These are phyloP conservation scores for Gyrodon lividus DNA, from an alignment of 768 basidiomycete species.

Conservation along the genomic window DNA sequence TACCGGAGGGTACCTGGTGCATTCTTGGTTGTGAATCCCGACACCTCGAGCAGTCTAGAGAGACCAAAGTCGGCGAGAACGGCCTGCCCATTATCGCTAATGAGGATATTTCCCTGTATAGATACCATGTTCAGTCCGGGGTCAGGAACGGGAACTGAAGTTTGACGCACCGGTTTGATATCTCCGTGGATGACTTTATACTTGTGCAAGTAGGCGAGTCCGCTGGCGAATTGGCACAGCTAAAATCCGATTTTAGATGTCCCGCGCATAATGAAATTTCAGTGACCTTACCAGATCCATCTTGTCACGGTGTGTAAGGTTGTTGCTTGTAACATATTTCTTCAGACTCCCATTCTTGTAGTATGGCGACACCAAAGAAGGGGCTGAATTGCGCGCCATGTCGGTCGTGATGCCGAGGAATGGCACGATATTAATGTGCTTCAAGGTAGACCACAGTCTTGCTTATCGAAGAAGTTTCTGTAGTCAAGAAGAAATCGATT, in stretches of 20 bases:
- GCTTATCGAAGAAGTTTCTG: constrained; percentile 31
- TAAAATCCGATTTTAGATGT: constrained; percentile 1
- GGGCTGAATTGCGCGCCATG: constrained; percentile 12
- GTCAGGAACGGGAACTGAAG: neutral
- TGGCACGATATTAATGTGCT: constrained; percentile 23
- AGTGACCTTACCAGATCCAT: constrained; percentile 22
- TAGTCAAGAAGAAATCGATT: neutral
- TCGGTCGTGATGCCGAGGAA: constrained; percentile 25
- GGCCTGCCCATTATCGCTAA: constrained; percentile 32
- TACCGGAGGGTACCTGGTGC: constrained; percentile 38
- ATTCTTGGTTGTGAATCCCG: constrained; percentile 37
- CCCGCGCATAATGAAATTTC: neutral
- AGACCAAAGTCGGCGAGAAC: constrained; percentile 41
- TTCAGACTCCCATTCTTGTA: constrained; percentile 23
- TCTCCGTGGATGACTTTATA: constrained; percentile 35
- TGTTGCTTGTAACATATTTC: constrained; percentile 9
- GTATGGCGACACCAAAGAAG: constrained; percentile 28
- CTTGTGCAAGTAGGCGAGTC: constrained; percentile 25
- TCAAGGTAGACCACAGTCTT: constrained; percentile 24
- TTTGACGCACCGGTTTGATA: constrained; percentile 35
- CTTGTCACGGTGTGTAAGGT: constrained; percentile 9
- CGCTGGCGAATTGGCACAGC: constrained; percentile 22
- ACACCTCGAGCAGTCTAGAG: constrained; percentile 34
- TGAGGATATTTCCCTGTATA: constrained; percentile 36
- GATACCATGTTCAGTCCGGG: neutral